phyloP scores from a whole-genome alignment of 768 basidiomycete species.

The Calocybe indica region DNA sequence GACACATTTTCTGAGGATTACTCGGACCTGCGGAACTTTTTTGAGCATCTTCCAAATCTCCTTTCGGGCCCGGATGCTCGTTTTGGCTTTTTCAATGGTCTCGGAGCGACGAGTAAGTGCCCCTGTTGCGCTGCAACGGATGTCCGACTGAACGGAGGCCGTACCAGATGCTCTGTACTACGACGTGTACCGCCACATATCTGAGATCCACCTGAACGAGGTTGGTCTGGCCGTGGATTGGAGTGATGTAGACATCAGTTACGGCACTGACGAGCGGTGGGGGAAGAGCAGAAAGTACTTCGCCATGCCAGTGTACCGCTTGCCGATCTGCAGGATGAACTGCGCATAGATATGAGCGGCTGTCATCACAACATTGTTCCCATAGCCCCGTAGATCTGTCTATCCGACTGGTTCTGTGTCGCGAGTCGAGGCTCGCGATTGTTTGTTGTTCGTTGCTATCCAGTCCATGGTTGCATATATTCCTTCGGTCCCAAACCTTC shows the following conservation, averaged over 20 bases:
- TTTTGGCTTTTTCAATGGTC: constrained; percentile 95
- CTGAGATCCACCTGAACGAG: constrained; percentile 81
- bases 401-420: too few species aligned
- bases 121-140: too few species aligned
- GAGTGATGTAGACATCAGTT: constrained; percentile 68
- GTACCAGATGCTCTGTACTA: constrained; percentile 78
- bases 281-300: constrained; percentile 74
- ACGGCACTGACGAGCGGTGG: constrained; percentile 60
- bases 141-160: constrained; percentile 2
- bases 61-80: constrained; percentile 68
- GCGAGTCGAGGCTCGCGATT: too few species aligned
- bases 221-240: constrained; percentile 76
- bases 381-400: too few species aligned
- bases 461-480: too few species aligned
- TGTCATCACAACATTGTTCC: too few species aligned
- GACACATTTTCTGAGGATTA: constrained; percentile 94
- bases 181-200: constrained; percentile 82
- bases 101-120: constrained; percentile 85
- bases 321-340: constrained; percentile 45
- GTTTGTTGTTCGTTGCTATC: too few species aligned
- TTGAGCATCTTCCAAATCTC: constrained; percentile 72
- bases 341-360: too few species aligned
- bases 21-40: constrained; percentile 73
- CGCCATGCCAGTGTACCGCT: constrained; percentile 64
- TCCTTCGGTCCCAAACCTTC: too few species aligned